Percentiles rank a stretch among this genome's conserved stretches.
Conservation (phyloP, 2,329 filamentous ascomycete genomes). For the Lachnellula willkommii region DNA sequence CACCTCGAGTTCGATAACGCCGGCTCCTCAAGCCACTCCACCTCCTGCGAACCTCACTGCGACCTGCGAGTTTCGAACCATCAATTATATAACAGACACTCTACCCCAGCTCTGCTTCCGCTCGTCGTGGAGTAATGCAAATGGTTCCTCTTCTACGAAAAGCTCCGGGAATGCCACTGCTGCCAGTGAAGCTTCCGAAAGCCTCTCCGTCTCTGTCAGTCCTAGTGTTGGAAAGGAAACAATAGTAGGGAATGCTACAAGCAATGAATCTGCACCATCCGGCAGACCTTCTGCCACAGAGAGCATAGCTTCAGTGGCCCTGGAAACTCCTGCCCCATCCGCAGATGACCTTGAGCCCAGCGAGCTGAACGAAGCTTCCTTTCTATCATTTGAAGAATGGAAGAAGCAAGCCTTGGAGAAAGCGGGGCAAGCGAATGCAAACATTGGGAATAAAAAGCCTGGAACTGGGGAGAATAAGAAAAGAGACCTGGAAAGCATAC, state of each 20-base stretch:
- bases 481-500: conserved; percentile 49
- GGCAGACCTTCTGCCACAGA: conserved; percentile 1
- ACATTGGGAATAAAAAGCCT: conserved; percentile 51
- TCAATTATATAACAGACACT: conserved; percentile 34
- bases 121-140: conserved; percentile 26
- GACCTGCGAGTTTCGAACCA: conserved; percentile 32
- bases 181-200: neutral
- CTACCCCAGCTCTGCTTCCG: conserved; percentile 31
- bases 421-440: conserved; percentile 71
- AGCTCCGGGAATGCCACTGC: neutral
- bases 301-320: conserved; percentile 3
- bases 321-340: conserved; percentile 4
- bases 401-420: conserved; percentile 88
- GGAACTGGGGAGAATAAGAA: conserved; percentile 44
- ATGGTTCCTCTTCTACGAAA: conserved; percentile 10
- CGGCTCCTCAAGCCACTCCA: conserved; percentile 7
- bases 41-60: conserved; percentile 12
- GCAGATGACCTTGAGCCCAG: conserved; percentile 20
- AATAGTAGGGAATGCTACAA: neutral
- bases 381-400: conserved; percentile 98
- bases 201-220: neutral
- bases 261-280: neutral
- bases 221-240: neutral
- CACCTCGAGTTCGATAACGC: conserved; percentile 20
- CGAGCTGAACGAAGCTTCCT: conserved; percentile 57